phyloP scores from a whole-genome alignment of 1,284 basidiomycete species.

The Pseudozyma sp. region DNA sequence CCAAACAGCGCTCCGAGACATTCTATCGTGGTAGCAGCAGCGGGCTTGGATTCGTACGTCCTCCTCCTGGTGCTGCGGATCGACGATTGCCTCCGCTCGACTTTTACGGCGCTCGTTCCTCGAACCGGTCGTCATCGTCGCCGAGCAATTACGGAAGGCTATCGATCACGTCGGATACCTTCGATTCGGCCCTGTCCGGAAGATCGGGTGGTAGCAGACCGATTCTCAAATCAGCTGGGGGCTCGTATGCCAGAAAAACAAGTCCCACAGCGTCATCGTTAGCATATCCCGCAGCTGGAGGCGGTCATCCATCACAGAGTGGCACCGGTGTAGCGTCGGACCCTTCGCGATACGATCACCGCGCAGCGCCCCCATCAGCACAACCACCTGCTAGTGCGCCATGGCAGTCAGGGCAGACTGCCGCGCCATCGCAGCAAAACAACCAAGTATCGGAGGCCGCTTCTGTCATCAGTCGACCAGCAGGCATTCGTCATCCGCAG shows the following conservation, averaged over 20 bases:
- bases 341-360: slow-evolving; percentile 9
- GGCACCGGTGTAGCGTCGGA: slow-evolving; percentile 4
- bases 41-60: slow-evolving; percentile 40
- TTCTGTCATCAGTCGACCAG: slow-evolving; percentile 3
- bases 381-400: neutral
- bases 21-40: slow-evolving; percentile 48
- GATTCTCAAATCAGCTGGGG: neutral
- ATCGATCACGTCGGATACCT: slow-evolving; percentile 21
- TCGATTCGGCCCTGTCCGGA: slow-evolving; percentile 15
- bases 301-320: neutral
- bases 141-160: slow-evolving; percentile 35
- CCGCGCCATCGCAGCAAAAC: neutral
- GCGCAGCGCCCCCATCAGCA: neutral
- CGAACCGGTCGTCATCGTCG: slow-evolving; percentile 23
- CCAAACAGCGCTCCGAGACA: slow-evolving; percentile 27
- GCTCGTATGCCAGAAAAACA: slow-evolving; percentile 13
- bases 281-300: neutral
- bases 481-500: slow-evolving; percentile 7
- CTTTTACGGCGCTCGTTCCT: slow-evolving; percentile 20
- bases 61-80: slow-evolving; percentile 19
- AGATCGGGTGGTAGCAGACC: slow-evolving; percentile 11
- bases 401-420: slow-evolving; percentile 1
- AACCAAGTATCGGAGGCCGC: neutral
- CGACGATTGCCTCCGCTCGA: slow-evolving; percentile 33
- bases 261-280: neutral